phyloP scores from a whole-genome alignment of 192 early-diverging fungal species.

The Backusella morwellensis region DNA sequence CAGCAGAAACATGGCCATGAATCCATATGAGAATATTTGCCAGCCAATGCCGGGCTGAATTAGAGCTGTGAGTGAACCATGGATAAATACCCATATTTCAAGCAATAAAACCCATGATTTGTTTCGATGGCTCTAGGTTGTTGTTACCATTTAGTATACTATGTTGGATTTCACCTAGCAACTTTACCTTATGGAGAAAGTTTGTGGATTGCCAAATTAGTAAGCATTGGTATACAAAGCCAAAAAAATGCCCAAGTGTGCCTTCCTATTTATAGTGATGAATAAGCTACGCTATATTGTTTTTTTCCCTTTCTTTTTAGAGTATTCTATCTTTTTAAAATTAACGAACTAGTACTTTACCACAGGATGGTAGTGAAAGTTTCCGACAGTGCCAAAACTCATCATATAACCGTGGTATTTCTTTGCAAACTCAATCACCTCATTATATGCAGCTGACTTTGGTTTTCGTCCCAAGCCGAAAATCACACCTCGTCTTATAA shows the following conservation, averaged over 20 bases:
- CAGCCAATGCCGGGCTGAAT: conserved; percentile 29
- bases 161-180: neutral
- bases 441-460: conserved; percentile 1
- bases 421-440: conserved; percentile 25
- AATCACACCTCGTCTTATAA: conserved; percentile 26
- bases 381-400: conserved; percentile 31
- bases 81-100: conserved; percentile 33
- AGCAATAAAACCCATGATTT: conserved; percentile 26
- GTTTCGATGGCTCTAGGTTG: conserved; percentile 28
- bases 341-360: neutral
- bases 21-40: conserved; percentile 34
- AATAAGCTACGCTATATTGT: no score
- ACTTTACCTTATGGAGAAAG: conserved; percentile 23
- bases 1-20: conserved; percentile 25
- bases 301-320: no score
- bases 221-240: conserved; percentile 32
- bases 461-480: conserved; percentile 24
- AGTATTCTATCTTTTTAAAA: neutral
- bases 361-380: conserved; percentile 38
- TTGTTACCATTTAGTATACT: neutral
- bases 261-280: conserved; percentile 14
- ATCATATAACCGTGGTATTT: conserved; percentile 35
- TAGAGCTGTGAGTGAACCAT: conserved; percentile 31
- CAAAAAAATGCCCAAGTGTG: conserved; percentile 27
- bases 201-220: conserved; percentile 36